Base-by-base conservation (phyloP, 495 filamentous ascomycete genomes). In the Aspergillus indologenus region DNA sequence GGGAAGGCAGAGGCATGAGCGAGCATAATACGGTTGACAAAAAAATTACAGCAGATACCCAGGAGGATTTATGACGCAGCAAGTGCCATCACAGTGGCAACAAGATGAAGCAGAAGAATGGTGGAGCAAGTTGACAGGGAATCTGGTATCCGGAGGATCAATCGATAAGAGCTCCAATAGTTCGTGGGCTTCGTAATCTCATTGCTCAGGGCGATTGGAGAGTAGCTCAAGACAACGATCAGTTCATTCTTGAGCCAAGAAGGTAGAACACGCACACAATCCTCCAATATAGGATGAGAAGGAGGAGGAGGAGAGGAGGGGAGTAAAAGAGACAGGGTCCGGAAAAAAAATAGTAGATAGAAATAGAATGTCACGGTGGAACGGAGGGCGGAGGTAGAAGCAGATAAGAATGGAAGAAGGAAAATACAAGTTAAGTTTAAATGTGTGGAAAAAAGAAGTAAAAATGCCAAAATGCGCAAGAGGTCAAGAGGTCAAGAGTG, bases 1-100 rank as follows among this genome's bases (percentile, higher is more conserved):
- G 68, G 54, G 59, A 57, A 64, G 44, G 45, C 42, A 54, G 29
- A 34, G 45, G 53, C 58, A 61, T 59, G 65, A 56, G 58, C 65
- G 48, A 59, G 57, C 65, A 70, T 67, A 62, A 64, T 63, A 62
- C 7, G 53, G 31, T 55, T 42, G 43, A 24, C 19, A 55, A 20
- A 29, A 55, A 31, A 42, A 52, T 50, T 53, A 57, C 46, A 26
- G 34, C 55, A 57, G 57, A 42, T 53, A 46, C 24, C 45, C 50
- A 54, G 21, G 26, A n/a, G 23, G 52, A 29, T 44, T 56, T 56
- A 29, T 47, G 43, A n/a, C 54, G 29, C 34, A 18, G 8, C n/a
- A 29, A 31, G 43, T 31, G 22, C 29, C 45, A 34, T 47, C 54
- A 40, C 34, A 40, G 34, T 40, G 34, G 34, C 34, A 40, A 40